Conservation (phyloP, 371 early-diverging fungal species). For the Mortierella sp. region DNA sequence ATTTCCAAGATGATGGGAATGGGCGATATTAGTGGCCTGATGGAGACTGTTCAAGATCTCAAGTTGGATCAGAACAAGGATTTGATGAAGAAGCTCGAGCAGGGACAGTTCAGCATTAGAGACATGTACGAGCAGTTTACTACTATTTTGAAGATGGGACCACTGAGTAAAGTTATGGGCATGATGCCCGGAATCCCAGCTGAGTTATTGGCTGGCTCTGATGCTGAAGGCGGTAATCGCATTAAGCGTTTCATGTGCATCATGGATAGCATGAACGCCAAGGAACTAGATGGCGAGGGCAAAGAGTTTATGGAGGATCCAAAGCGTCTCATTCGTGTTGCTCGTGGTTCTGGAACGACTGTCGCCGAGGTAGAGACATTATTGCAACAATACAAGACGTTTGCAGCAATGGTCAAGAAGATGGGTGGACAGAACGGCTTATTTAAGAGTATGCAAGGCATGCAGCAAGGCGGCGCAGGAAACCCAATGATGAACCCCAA, state of each 20-base stretch:
- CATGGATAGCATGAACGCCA: conserved; percentile 98
- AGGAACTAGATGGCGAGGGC: conserved; percentile 95
- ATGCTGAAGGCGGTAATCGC: conserved; percentile 83
- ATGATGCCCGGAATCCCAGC: conserved; percentile 98
- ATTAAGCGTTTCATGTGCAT: conserved; percentile 94
- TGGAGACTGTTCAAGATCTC: conserved; percentile 95
- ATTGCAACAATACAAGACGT: conserved; percentile 85
- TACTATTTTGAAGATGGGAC: conserved; percentile 95
- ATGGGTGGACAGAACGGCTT: conserved; percentile 96
- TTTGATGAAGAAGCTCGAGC: conserved; percentile 93
- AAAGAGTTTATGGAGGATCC: conserved; percentile 87
- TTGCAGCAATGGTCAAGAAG: conserved; percentile 95
- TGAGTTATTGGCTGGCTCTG: conserved; percentile 84
- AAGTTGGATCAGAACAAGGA: conserved; percentile 90
- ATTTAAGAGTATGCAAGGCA: conserved; percentile 73
- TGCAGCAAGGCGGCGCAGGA: conserved; percentile 50
- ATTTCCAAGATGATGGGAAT: conserved; percentile 95
- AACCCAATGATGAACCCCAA: conserved; percentile 65
- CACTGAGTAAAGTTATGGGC: conserved; percentile 96
- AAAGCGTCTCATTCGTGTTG: conserved; percentile 87
- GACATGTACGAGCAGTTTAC: conserved; percentile 98
- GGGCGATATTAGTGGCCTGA: conserved; percentile 96
- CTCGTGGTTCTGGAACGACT: conserved; percentile 92
- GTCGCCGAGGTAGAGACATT: conserved; percentile 91
- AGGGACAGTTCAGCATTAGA: conserved; percentile 93